Base-by-base conservation (phyloP, 140 eudicot genomes). In the Cichorium intybus region DNA sequence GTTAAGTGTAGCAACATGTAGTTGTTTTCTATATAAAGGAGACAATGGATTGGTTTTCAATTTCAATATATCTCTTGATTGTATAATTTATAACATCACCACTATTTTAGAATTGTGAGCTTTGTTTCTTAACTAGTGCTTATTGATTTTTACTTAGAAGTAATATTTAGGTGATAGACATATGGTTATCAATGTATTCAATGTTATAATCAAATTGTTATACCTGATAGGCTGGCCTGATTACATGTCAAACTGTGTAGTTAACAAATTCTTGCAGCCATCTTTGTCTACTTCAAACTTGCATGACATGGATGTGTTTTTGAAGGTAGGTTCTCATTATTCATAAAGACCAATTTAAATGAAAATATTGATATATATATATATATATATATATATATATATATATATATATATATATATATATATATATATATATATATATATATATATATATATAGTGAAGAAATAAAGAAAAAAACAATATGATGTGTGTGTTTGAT, bases 231-330 rank as follows among this genome's bases (percentile, higher is more conserved):
- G n/a, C n/a, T n/a, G n/a, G n/a, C 64, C 35, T 62, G 37, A 17
- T n/a, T 18, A n/a, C 55, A 39, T 67, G 58, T 77, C 68, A 65
- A 21, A 34, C 70, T 67, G 52, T 29, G 59, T 39, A 52, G 51
- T 17, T 23, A 50, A 26, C 52, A 75, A 48, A 58, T 28, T 71
- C 17, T 77, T 87, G 85, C 97, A 93, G 99, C 68, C 88, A 34
- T 85, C 99, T 41, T 56, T 93, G 47, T 85, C 97, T 69, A 95
- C 93, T 77, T 68, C 95, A 69, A 84, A 82, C 61, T 84, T 93
- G 77, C 90, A 86, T 68, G 88, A 93, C 76, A 77, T 90, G 73
- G 99, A 93, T 52, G 82, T 93, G 79, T 84, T 93, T 74, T 93
- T 95, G 75, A 93, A 93, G 97, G 99, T 93, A 60, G 43, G 79